phyloP scores from a whole-genome alignment of 78 protist species.

The Neovahlkampfia damariscottae region DNA sequence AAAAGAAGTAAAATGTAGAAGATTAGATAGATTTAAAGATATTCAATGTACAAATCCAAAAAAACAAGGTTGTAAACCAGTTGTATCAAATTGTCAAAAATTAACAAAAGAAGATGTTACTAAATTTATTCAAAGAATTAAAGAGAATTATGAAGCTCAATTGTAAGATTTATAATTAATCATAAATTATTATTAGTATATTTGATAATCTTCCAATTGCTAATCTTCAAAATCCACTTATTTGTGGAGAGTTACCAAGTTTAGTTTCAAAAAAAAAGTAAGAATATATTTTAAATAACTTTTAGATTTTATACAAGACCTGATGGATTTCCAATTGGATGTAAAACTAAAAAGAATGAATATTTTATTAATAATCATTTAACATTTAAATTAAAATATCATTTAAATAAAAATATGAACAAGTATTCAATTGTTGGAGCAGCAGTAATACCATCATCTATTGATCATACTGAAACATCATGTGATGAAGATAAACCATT shows the following conservation, averaged over 20 bases:
- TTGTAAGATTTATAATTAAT: neutral
- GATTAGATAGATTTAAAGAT: neutral
- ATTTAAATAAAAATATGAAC: neutral
- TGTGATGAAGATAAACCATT: neutral
- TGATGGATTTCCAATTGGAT: slow-evolving; percentile 11
- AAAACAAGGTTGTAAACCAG: too few relatives aligned
- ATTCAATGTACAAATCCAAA: neutral
- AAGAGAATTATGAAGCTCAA: neutral
- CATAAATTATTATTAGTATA: neutral
- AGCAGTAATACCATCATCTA: slow-evolving; percentile 1
- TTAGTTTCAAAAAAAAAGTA: neutral
- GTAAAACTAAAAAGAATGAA: neutral
- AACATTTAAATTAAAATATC: slow-evolving; percentile 10
- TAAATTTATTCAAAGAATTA: neutral
- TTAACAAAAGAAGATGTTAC: neutral
- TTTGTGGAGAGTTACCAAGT: slow-evolving; percentile 11
- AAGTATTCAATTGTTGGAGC: slow-evolving; percentile 15
- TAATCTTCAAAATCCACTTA: neutral
- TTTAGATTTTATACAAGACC: slow-evolving; percentile 3
- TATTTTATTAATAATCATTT: slow-evolving; percentile 22
- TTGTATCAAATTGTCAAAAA: neutral
- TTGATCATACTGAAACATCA: neutral
- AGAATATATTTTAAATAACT: neutral
- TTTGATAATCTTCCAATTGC: neutral
- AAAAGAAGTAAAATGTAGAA: neutral